Percentiles rank a stretch among this genome's conserved stretches.
Evolutionary conservation across 129 eudicot genomes (phyloP).

Genomic region (Arctium minus): DNA sequence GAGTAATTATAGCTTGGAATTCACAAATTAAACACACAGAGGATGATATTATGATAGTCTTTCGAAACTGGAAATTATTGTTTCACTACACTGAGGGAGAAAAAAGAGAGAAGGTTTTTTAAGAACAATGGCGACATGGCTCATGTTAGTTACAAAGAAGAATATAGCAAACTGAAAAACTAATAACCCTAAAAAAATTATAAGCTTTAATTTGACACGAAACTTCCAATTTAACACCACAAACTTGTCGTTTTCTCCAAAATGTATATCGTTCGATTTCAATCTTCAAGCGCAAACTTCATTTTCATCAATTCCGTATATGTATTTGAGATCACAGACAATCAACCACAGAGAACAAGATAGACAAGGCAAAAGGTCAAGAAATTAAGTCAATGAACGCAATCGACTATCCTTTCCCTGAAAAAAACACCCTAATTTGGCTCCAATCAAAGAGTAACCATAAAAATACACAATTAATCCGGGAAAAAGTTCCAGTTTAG

Average conservation of each 20-base stretch:
- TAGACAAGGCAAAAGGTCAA: background rate
- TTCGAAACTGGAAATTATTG: background rate
- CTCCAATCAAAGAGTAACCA: slow-evolving; percentile 1
- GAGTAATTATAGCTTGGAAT: background rate
- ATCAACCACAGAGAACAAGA: background rate
- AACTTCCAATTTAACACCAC: background rate
- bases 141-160: background rate
- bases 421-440: background rate
- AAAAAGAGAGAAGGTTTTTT: background rate
- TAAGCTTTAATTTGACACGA: background rate
- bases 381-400: background rate
- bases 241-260: background rate
- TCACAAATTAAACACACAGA: background rate
- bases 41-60: background rate
- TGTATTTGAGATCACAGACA: background rate
- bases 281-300: background rate
- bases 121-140: background rate
- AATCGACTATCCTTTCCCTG: background rate
- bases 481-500: background rate
- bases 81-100: background rate
- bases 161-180: background rate
- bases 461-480: background rate
- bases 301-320: background rate
- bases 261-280: background rate
- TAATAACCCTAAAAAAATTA: background rate